Percentiles rank a stretch among this genome's conserved stretches.
Conservation (phyloP, 345 rosid genomes). For the Rhizophora mangle region DNA sequence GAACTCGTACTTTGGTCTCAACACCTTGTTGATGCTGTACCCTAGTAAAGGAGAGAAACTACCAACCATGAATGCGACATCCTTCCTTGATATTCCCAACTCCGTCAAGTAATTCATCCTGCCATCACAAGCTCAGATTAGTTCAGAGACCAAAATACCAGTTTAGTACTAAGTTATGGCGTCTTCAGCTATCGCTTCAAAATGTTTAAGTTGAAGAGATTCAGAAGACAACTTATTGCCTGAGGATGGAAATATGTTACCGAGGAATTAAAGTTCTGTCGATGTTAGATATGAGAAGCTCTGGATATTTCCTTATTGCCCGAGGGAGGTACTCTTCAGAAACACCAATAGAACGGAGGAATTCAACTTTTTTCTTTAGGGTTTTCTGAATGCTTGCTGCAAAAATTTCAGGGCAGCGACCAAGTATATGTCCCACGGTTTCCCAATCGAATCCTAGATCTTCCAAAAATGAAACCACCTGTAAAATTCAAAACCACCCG, state of each 20-base stretch:
- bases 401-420: conserved; percentile 84
- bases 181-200: too few species aligned
- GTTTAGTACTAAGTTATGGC: too few species aligned
- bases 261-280: conserved; percentile 64
- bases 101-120: conserved; percentile 70
- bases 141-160: too few species aligned
- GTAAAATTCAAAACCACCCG: conserved; percentile 6
- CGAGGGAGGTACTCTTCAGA: conserved; percentile 50
- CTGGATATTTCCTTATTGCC: conserved; percentile 79
- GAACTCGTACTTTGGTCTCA: conserved; percentile 75
- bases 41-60: conserved; percentile 84
- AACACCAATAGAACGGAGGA: conserved; percentile 59
- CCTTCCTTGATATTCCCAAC: conserved; percentile 59
- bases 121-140: conserved; percentile 21
- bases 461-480: conserved; percentile 69
- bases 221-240: not conserved
- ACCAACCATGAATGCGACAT: conserved; percentile 67
- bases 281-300: conserved; percentile 64
- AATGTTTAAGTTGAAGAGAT: not conserved
- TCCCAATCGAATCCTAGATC: conserved; percentile 63
- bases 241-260: conserved; percentile 28
- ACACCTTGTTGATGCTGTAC: conserved; percentile 67
- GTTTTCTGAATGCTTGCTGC: conserved; percentile 59
- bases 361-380: conserved; percentile 57
- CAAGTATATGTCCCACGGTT: conserved; percentile 51